These are phyloP conservation scores for Lignosus rhinocerotis DNA, from an alignment of 1,284 basidiomycete species.

Conservation along the genomic window DNA sequence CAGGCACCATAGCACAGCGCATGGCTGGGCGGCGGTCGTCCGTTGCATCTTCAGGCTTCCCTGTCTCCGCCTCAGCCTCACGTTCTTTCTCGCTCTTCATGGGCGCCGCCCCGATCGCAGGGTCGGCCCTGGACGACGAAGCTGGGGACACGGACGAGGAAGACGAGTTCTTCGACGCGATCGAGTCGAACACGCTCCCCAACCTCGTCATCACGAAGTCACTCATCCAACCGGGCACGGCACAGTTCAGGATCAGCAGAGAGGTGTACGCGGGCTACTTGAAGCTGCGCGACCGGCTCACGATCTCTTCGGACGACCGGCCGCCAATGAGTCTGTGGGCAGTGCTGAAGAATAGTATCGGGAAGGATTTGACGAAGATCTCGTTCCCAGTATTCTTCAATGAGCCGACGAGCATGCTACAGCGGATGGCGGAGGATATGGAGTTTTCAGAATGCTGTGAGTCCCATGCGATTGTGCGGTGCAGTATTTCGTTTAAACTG, in stretches of 20 bases:
- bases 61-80: not conserved
- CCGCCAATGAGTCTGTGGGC: slow-evolving; percentile 94
- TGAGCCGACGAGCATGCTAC: slow-evolving; percentile 94
- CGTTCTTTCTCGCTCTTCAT: slow-evolving; percentile 21
- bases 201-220: slow-evolving; percentile 70
- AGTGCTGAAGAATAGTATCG: slow-evolving; percentile 94
- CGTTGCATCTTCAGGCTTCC: slow-evolving; percentile 8
- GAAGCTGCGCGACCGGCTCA: slow-evolving; percentile 64
- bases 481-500: not conserved
- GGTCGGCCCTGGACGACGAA: slow-evolving; percentile 30
- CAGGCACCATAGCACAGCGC: slow-evolving; percentile 2
- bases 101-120: slow-evolving; percentile 5
- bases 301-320: slow-evolving; percentile 77
- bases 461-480: slow-evolving; percentile 33
- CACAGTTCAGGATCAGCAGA: slow-evolving; percentile 39
- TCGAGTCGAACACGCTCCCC: slow-evolving; percentile 81
- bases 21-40: slow-evolving; percentile 5
- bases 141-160: slow-evolving; percentile 80
- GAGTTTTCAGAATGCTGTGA: slow-evolving; percentile 91
- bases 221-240: slow-evolving; percentile 39
- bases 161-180: slow-evolving; percentile 98
- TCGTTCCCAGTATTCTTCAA: slow-evolving; percentile 97
- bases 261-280: slow-evolving; percentile 72
- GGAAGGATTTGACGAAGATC: slow-evolving; percentile 96
- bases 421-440: slow-evolving; percentile 92